phyloP scores from a whole-genome alignment of 116 monocot species.

The Zostera marina region DNA sequence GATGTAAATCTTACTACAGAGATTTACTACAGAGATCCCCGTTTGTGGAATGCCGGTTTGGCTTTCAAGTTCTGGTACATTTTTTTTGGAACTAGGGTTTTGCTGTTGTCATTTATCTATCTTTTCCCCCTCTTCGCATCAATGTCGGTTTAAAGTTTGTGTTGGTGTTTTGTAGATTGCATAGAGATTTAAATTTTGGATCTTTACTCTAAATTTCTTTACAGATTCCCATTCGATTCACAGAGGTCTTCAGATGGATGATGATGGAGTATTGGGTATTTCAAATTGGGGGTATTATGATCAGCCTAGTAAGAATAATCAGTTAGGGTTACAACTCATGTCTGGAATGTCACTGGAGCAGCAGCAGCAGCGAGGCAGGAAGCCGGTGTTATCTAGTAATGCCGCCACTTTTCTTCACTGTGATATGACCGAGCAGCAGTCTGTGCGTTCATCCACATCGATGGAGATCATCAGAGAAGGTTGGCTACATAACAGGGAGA shows the following conservation, averaged over 20 bases:
- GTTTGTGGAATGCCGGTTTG: no score
- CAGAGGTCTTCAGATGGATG: constrained; percentile 12
- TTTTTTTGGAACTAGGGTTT: no score
- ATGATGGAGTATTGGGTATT: constrained; percentile 25
- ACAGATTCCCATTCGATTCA: neutral
- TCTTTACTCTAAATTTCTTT: no score
- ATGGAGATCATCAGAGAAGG: constrained; percentile 20
- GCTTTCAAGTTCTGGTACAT: no score
- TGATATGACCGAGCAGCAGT: no score
- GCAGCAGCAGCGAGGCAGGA: constrained; percentile 29
- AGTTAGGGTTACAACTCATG: constrained; percentile 24
- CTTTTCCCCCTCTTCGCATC: no score
- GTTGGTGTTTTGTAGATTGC: no score
- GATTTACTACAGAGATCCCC: no score
- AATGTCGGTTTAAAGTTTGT: no score
- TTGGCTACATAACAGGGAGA: constrained; percentile 19
- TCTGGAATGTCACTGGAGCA: constrained; percentile 5
- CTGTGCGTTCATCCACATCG: constrained; percentile 10
- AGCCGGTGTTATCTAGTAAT: constrained; percentile 15
- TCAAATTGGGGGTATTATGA: constrained; percentile 20
- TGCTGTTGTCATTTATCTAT: no score
- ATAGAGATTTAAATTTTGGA: no score
- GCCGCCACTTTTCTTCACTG: constrained; percentile 15
- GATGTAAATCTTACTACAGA: no score
- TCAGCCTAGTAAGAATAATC: constrained; percentile 14